Base-by-base conservation (phyloP, 192 early-diverging fungal genomes). In the Haplosporangium gracile region DNA sequence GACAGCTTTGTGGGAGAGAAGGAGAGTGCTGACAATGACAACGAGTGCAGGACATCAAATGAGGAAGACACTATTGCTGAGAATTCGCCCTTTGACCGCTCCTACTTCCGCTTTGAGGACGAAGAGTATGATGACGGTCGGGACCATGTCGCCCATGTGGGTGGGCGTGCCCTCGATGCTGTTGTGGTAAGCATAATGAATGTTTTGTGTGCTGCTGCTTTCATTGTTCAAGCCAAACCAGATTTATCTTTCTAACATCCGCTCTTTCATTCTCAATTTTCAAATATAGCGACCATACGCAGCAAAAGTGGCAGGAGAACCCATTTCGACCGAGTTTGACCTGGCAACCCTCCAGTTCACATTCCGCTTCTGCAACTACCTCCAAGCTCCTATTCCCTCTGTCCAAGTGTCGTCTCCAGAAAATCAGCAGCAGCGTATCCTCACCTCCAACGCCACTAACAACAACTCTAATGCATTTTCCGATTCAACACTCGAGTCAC, bases 101-200 rank as follows among this genome's bases (percentile, higher is more conserved):
- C 83, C 7, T 85, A 85, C 47, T 77, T 85, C 29, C 51, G 83
- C 2, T 85, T 85, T 40, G 71, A 77, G 32, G 70, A 85, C n/a
- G 83, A 85, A 36, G 78, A 76, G 5, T 80, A 60, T 20, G 78
- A 85, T 29, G 88, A 88, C 47, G 85, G 92, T 47, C 82, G 80
- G 15, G 79, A 82, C 29, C 83, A 90, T 69, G 76, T 81, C 45
- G 91, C 93, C 42, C 93, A 97, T 83, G 78, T 90, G 40, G 96
- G 96, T 34, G 96, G 96, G 38, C 82, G 96, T 34, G 96, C 94
- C 0, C 79, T 97, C 36, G 95, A 96, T 78, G 96, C 96, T 53
- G 93, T 95, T 60, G 88, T 97, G 73, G 92, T 93, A 89, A 80
- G 87, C 75, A 34, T 7, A 36, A 42, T 9, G 5, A 22, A 29